Percentiles rank a stretch among this genome's conserved stretches.
Evolutionary conservation across 768 basidiomycete genomes (phyloP).

Genomic region (Xanthoconium purpureum): DNA sequence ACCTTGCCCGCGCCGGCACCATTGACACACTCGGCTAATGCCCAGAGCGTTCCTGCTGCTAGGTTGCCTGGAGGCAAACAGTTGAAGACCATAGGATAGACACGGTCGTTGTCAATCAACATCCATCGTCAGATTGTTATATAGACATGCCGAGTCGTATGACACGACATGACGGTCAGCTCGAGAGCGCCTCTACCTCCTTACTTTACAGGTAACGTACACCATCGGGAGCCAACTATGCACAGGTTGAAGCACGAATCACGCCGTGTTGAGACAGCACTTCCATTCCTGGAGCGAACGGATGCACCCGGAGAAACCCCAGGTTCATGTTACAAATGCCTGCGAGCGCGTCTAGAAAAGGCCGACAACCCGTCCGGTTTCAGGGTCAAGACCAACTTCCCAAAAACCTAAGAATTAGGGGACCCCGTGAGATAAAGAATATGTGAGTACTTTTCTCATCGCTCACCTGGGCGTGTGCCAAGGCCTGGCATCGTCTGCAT

Average conservation of each 20-base stretch:
- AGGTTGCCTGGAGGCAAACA: constrained; percentile 38
- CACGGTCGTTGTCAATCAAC: not conserved
- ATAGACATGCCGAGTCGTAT: constrained; percentile 1
- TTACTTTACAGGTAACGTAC: constrained; percentile 13
- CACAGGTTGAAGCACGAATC: constrained; percentile 42
- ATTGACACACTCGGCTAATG: not conserved
- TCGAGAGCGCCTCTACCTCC: not conserved
- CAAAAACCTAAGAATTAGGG: constrained; percentile 67
- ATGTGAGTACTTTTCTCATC: constrained; percentile 1
- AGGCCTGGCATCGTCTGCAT: constrained; percentile 99
- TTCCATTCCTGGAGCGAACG: constrained; percentile 8
- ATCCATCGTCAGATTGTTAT: not conserved
- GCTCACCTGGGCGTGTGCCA: constrained; percentile 79
- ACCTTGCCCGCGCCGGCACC: constrained; percentile 4
- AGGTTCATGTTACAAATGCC: constrained; percentile 8
- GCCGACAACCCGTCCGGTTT: constrained; percentile 80
- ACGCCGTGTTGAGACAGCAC: constrained; percentile 39
- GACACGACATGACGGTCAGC: not conserved
- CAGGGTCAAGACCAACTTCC: constrained; percentile 81
- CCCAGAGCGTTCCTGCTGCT: constrained; percentile 10
- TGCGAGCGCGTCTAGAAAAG: constrained; percentile 56
- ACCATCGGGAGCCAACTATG: constrained; percentile 15
- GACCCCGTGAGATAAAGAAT: constrained; percentile 7
- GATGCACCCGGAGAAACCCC: constrained; percentile 21
- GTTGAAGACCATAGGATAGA: not conserved